A percentile compares a stretch with the other conserved stretches of the same genome.
Conservation (phyloP, 2,329 filamentous ascomycete species). For the Coniosporium tulheliwenetii region DNA sequence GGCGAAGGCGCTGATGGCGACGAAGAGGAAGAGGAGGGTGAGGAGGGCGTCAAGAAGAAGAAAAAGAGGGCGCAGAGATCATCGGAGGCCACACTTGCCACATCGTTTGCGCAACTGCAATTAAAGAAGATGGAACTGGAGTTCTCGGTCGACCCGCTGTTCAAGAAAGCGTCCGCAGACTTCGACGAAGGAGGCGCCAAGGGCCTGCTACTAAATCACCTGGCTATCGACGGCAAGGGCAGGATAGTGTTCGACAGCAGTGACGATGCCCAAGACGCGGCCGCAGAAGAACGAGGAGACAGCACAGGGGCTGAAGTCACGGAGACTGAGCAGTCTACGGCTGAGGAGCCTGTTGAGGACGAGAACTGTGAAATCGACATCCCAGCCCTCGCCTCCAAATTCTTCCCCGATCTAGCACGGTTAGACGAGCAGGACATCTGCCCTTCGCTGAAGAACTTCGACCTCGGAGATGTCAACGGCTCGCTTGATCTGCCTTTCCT, state of each 20-base stretch:
- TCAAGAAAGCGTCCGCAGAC: slow-evolving; percentile 96
- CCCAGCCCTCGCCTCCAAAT: slow-evolving; percentile 54
- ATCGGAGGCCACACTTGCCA: slow-evolving; percentile 83
- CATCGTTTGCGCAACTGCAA: slow-evolving; percentile 74
- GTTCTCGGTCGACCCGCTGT: slow-evolving; percentile 92
- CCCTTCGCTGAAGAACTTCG: slow-evolving; percentile 85
- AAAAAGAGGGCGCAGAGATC: slow-evolving; percentile 59
- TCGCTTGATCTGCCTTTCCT: slow-evolving; percentile 84
- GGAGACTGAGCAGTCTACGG: slow-evolving; percentile 14
- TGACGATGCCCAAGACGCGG: slow-evolving; percentile 54
- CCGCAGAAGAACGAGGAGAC: slow-evolving; percentile 29
- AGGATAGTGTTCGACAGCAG: slow-evolving; percentile 98
- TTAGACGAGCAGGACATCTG: slow-evolving; percentile 86
- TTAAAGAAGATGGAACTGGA: slow-evolving; percentile 97
- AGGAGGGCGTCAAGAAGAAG: slow-evolving; percentile 37
- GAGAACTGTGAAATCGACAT: slow-evolving; percentile 68
- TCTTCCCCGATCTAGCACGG: slow-evolving; percentile 65
- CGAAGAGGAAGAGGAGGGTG: slow-evolving; percentile 39
- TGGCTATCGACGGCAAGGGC: slow-evolving; percentile 85
- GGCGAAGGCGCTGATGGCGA: slow-evolving; percentile 36
- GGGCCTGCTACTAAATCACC: slow-evolving; percentile 81
- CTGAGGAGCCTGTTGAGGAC: slow-evolving; percentile 21
- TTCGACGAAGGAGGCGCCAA: slow-evolving; percentile 98
- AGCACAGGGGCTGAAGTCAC: slow-evolving; percentile 17
- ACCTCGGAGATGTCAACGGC: slow-evolving; percentile 72